Base-by-base conservation (phyloP, 2,329 filamentous ascomycete genomes). In the Grosmannia clavigera region DNA sequence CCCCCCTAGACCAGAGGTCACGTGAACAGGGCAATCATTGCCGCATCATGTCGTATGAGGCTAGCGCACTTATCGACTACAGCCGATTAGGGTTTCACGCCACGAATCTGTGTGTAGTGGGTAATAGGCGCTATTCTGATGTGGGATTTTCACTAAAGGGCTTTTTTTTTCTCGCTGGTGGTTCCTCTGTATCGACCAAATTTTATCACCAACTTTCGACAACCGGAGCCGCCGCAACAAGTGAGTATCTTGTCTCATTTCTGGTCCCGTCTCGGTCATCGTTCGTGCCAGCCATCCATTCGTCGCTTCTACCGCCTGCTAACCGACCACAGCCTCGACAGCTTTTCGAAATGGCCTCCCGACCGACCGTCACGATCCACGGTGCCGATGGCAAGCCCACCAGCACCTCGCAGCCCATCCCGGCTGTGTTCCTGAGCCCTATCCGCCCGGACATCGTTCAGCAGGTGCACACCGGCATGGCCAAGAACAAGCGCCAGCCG, bases 401-500 rank as follows among this genome's bases (percentile, higher is more conserved):
- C 79, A 88, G 88, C 76, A 84, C 87, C 77, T 92, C 92, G 75
- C 85, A 92, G 79, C 84, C 94, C 76, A 86, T 97, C 72, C 94
- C 95, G 75, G 86, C 90, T 79, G 92, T 99, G 81, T 99, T 99
- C 88, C 85, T 85, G 78, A 85, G 89, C 71, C 94, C 94, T 71
- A 97, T 99, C 84, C 92, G 94, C 78, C 89, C 92, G 73, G 94
- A 99, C 81, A 96, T 99, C 76, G 94, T 99, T 76, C 92, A 97
- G 85, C 88, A 92, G 78, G 88, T 97, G 73, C 94, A 99, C 87
- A 95, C 90, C 73, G 94, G 94, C 74, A 95, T 99, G 84, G 92
- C 92, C 77, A 99, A 99, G 90, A 99, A 99, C 87, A 96, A 95
- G 87, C 88, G 94, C 78, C 94, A 99, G 82, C 92, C 94, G 71